Evolutionary conservation across 1,284 basidiomycete species (phyloP).

Genomic region (Meripilus lineatus): DNA sequence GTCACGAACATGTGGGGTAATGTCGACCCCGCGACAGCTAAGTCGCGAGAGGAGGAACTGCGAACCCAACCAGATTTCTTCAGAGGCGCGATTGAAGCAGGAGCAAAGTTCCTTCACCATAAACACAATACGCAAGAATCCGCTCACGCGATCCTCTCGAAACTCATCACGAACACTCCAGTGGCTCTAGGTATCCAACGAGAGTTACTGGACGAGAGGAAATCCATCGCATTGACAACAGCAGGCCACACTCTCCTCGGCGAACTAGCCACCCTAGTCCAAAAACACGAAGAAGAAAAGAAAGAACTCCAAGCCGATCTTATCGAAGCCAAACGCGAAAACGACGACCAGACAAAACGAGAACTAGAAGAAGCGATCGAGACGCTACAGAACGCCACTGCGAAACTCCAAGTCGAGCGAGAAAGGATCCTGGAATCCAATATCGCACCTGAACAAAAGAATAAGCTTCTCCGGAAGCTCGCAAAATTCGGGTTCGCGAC

Average conservation of each 20-base stretch:
- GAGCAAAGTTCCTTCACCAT: slow-evolving; percentile 13
- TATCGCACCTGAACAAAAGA: no score
- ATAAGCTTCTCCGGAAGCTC: no score
- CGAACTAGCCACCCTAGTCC: slow-evolving; percentile 1
- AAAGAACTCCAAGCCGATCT: slow-evolving; percentile 1
- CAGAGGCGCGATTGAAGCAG: slow-evolving; percentile 13
- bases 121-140: slow-evolving; percentile 13
- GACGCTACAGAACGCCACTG: no score
- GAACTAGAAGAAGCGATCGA: slow-evolving; percentile 5
- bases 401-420: no score
- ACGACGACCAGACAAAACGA: neutral
- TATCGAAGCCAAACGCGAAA: slow-evolving; percentile 1
- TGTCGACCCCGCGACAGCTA: slow-evolving; percentile 14
- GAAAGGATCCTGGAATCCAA: no score
- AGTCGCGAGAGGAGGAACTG: slow-evolving; percentile 5
- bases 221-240: slow-evolving; percentile 10
- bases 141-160: slow-evolving; percentile 12
- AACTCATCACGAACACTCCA: slow-evolving; percentile 11
- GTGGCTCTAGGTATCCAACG: slow-evolving; percentile 12
- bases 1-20: slow-evolving; percentile 41
- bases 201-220: slow-evolving; percentile 15
- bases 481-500: no score
- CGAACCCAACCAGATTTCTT: neutral
- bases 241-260: slow-evolving; percentile 11
- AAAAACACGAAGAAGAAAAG: slow-evolving; percentile 5